Evolutionary conservation across 2,329 filamentous ascomycete genomes (phyloP).

Genomic region (Claviceps capensis): DNA sequence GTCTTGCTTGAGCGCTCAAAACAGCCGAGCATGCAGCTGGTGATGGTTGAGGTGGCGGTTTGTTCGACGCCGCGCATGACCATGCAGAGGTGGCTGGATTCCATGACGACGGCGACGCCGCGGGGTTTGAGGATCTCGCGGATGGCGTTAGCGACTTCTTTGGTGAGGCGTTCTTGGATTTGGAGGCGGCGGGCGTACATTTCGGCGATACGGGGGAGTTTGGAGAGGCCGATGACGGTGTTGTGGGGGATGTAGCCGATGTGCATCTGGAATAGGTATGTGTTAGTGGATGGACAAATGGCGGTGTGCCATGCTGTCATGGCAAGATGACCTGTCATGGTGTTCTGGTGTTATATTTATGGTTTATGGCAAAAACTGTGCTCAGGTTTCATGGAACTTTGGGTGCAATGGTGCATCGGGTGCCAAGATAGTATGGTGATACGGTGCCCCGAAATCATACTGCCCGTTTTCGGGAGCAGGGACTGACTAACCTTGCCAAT

Average conservation of each 20-base stretch:
- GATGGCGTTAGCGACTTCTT: conserved; percentile 87
- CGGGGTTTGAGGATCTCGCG: conserved; percentile 87
- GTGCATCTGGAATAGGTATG: conserved; percentile 57
- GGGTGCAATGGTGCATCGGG: too few species aligned
- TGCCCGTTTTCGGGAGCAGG: neutral
- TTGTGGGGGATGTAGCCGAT: conserved; percentile 93
- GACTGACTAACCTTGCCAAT: conserved; percentile 61
- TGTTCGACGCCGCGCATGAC: conserved; percentile 98
- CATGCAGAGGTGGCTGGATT: conserved; percentile 95
- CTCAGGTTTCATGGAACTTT: too few species aligned
- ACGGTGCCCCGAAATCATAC: too few species aligned
- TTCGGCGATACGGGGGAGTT: conserved; percentile 87
- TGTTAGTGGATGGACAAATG: neutral
- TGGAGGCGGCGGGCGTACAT: conserved; percentile 92
- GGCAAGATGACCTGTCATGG: neutral
- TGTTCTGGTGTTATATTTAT: too few species aligned
- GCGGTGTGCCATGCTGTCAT: neutral
- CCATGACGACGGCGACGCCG: conserved; percentile 94
- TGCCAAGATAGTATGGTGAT: too few species aligned
- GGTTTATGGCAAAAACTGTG: too few species aligned
- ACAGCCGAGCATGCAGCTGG: conserved; percentile 93
- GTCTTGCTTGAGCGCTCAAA: conserved; percentile 91
- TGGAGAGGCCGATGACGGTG: conserved; percentile 87
- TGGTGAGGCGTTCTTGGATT: conserved; percentile 91
- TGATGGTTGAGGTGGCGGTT: conserved; percentile 74